Percentiles rank a stretch among this genome's conserved stretches.
Conservation (phyloP, 306 rosid genomes). For the Begonia masoniana region DNA sequence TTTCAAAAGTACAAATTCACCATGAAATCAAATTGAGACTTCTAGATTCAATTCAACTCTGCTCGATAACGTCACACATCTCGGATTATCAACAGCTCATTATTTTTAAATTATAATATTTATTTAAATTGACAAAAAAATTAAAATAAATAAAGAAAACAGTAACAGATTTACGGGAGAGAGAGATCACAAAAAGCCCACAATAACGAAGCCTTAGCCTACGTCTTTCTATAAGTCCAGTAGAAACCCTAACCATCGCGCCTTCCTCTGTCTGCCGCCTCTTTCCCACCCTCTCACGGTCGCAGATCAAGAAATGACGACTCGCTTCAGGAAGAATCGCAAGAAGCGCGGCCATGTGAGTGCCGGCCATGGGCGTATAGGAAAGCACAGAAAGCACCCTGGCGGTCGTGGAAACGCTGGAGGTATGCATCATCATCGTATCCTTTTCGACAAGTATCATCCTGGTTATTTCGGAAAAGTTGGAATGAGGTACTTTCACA, state of each 20-base stretch:
- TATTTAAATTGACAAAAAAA: no score
- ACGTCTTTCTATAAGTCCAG: constrained; percentile 1
- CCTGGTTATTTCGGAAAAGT: constrained; percentile 74
- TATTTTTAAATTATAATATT: no score
- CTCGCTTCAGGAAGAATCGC: constrained; percentile 63
- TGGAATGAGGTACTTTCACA: constrained; percentile 73
- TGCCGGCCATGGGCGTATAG: constrained; percentile 72
- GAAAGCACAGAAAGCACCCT: constrained; percentile 68
- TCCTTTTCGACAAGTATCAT: constrained; percentile 78
- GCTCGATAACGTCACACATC: no score
- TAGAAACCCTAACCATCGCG: constrained; percentile 21
- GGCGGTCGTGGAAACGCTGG: constrained; percentile 81
- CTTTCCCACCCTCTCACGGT: not conserved
- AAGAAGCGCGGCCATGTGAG: constrained; percentile 85
- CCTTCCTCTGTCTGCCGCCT: constrained; percentile 7
- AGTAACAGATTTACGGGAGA: no score
- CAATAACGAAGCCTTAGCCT: no score
- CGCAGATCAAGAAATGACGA: constrained; percentile 33
- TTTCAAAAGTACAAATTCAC: no score
- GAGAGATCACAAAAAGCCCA: no score
- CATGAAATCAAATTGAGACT: no score
- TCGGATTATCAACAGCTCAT: no score
- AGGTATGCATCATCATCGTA: constrained; percentile 77
- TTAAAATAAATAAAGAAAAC: no score
- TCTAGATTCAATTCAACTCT: no score